Base-by-base conservation (phyloP, 164 flowering plant species). In the Aristolochia fimbriata region DNA sequence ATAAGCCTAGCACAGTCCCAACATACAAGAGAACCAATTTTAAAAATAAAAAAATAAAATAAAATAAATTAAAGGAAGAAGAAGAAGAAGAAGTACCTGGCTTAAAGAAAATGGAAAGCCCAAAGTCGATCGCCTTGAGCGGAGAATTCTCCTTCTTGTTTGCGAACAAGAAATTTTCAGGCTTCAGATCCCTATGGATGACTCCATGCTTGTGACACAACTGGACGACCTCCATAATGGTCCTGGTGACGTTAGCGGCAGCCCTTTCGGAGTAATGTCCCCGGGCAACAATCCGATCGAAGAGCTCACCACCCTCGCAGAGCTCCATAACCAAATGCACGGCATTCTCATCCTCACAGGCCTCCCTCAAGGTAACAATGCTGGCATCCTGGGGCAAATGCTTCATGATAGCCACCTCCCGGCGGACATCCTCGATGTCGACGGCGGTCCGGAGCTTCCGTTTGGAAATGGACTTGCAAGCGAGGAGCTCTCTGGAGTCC, bases 71-170 rank as follows among this genome's bases (percentile, higher is more conserved):
- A 14, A n/a, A n/a, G n/a, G n/a, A n/a, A n/a, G n/a, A n/a, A n/a
- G n/a, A n/a, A n/a, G n/a, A n/a, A n/a, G n/a, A n/a, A n/a, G n/a
- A n/a, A 25, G 27, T 22, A 83, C 97, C 97, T 55, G 97, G 97
- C 80, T 86, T 86, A 80, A 91, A 91, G 81, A 91, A 91, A n/a
- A 91, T 86, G 14, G 97, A 88, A 65, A 91, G 65, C 2, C 97
- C 97, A 58, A 91, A 91, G 81, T 91, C 97, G 65, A 91, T 88
- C 13, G 97, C 96, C 61, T 91, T 88, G 55, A 91, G 64, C 0
- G 97, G 97, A 20, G 97, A 88, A 77, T 85, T 91, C 81, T 91
- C 97, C 81, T 88, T 91, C 87, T 91, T 83, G 60, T 81, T 91
- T 0, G 94, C 96, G 52, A 86, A 91, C 71, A 88, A 60, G 57